Percentiles rank a stretch among this genome's conserved stretches.
Conservation (phyloP, 2,329 filamentous ascomycete genomes). For the Cadophora sp. region DNA sequence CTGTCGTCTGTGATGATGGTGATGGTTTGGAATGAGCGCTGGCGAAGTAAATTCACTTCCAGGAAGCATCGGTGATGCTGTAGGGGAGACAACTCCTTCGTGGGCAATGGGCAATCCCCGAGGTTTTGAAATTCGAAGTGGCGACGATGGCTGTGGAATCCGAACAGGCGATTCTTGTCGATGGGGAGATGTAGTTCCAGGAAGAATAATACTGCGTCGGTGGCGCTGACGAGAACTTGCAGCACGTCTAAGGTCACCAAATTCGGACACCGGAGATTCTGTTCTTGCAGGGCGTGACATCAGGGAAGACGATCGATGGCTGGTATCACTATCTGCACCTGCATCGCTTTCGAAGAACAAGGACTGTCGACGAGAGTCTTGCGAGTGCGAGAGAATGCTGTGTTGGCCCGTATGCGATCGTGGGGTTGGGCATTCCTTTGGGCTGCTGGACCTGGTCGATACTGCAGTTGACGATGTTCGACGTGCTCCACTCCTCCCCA, state of each 20-base stretch:
- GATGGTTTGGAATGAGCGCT: conserved; percentile 66
- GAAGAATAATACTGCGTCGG: conserved; percentile 83
- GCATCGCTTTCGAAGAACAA: conserved; percentile 84
- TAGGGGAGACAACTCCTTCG: conserved; percentile 79
- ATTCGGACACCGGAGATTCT: conserved; percentile 90
- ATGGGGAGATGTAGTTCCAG: conserved; percentile 78
- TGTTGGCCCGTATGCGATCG: conserved; percentile 75
- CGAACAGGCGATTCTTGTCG: conserved; percentile 90
- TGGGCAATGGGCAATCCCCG: conserved; percentile 65
- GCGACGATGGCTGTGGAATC: conserved; percentile 77
- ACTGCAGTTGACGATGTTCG: conserved; percentile 63
- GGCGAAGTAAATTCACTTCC: conserved; percentile 84
- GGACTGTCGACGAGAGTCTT: conserved; percentile 75
- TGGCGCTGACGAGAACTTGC: conserved; percentile 84
- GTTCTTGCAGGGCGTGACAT: conserved; percentile 75
- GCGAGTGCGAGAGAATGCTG: conserved; percentile 63
- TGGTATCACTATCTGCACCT: conserved; percentile 81
- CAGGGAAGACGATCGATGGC: conserved; percentile 79
- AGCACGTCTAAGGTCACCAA: conserved; percentile 75
- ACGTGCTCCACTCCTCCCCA: conserved; percentile 45
- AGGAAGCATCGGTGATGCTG: conserved; percentile 86
- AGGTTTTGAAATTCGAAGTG: conserved; percentile 84
- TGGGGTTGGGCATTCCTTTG: conserved; percentile 88
- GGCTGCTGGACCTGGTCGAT: conserved; percentile 85
- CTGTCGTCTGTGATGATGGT: conserved; percentile 80